Evolutionary conservation across 2,329 filamentous ascomycete species (phyloP).

Genomic region (Fusarium scirpi): DNA sequence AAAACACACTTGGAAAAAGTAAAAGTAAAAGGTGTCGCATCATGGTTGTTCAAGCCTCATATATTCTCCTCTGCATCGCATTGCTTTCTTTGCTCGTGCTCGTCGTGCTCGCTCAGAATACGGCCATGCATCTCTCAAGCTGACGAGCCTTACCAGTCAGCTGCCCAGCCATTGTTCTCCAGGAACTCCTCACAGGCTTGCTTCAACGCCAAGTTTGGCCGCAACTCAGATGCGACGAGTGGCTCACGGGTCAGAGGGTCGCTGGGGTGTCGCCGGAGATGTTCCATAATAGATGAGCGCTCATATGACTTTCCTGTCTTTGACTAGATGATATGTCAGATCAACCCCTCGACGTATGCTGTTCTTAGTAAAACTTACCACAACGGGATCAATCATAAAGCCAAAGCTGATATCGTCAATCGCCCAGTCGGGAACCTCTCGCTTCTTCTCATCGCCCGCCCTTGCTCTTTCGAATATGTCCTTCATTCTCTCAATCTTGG

Average conservation of each 20-base stretch:
- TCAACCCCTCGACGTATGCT: too few relatives aligned
- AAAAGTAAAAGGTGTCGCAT: neutral
- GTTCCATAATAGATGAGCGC: constrained; percentile 84
- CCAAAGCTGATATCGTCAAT: constrained; percentile 82
- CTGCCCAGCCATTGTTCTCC: constrained; percentile 89
- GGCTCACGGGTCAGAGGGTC: constrained; percentile 89
- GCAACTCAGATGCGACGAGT: constrained; percentile 74
- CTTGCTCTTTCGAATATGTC: constrained; percentile 66
- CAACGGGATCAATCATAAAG: constrained; percentile 78
- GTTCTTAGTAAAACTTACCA: constrained; percentile 55
- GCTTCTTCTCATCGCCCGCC: constrained; percentile 57
- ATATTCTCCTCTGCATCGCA: neutral
- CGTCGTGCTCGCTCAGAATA: neutral
- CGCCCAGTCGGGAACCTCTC: constrained; percentile 79
- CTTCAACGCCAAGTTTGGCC: constrained; percentile 84
- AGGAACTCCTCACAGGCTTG: constrained; percentile 88
- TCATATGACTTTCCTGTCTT: constrained; percentile 94
- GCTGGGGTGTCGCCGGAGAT: constrained; percentile 78
- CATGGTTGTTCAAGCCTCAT: neutral
- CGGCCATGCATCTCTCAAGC: too few relatives aligned
- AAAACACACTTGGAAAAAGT: neutral
- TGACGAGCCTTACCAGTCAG: constrained; percentile 75
- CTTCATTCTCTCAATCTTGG: constrained; percentile 59
- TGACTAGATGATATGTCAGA: constrained; percentile 61
- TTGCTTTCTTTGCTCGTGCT: neutral